A percentile compares a stretch with the other conserved stretches of the same genome.
Evolutionary conservation across 2,329 filamentous ascomycete species (phyloP).

Genomic region (Pseudogymnoascus destructans): DNA sequence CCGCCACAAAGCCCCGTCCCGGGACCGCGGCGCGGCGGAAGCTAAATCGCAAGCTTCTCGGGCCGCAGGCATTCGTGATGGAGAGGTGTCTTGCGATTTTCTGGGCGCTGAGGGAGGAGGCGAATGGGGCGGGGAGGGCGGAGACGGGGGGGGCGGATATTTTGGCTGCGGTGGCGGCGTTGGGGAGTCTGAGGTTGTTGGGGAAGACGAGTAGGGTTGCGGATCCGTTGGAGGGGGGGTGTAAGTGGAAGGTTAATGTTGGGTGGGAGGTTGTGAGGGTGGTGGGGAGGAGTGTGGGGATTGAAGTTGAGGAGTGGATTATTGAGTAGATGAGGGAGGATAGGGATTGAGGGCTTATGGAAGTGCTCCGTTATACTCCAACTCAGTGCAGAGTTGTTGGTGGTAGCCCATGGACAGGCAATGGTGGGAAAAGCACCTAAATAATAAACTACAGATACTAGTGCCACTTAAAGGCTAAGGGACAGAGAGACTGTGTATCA

Average conservation of each 20-base stretch:
- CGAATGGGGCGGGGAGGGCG: conserved; percentile 19
- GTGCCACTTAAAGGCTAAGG: neutral
- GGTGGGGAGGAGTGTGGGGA: conserved; percentile 57
- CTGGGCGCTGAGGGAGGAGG: conserved; percentile 44
- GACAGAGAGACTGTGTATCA: too few species aligned
- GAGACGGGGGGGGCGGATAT: conserved; percentile 33
- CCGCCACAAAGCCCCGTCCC: conserved; percentile 25
- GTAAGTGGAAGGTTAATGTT: conserved; percentile 66
- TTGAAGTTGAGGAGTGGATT: conserved; percentile 70
- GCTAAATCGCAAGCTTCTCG: conserved; percentile 64
- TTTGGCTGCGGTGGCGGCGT: conserved; percentile 54
- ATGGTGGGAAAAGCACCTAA: too few species aligned
- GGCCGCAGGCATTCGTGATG: conserved; percentile 62
- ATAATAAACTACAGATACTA: too few species aligned
- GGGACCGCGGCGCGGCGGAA: conserved; percentile 46
- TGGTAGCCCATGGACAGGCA: too few species aligned
- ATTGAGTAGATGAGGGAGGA: conserved; percentile 37
- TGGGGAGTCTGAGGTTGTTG: conserved; percentile 57
- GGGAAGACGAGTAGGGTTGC: conserved; percentile 47
- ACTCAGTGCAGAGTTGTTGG: neutral
- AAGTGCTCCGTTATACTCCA: neutral
- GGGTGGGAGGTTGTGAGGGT: conserved; percentile 63
- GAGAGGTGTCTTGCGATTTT: conserved; percentile 72
- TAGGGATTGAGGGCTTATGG: neutral
- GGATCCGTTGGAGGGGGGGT: conserved; percentile 56